Conservation (phyloP, 768 basidiomycete genomes). For the Xanthoconium stramineum region DNA sequence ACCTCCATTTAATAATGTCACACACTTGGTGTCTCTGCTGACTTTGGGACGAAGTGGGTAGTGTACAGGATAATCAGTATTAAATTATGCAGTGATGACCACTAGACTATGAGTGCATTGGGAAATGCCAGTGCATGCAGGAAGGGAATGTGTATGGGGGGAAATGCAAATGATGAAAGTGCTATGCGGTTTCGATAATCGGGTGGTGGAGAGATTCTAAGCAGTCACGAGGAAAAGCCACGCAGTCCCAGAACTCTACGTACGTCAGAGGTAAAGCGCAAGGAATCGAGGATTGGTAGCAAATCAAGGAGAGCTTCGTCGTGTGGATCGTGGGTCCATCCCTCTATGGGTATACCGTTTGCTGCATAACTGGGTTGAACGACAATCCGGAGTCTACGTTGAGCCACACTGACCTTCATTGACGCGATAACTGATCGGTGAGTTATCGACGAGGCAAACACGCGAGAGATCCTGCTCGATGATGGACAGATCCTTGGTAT, state of each 20-base stretch:
- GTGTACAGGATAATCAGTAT: conserved; percentile 38
- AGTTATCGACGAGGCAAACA: conserved; percentile 95
- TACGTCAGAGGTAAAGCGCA: conserved; percentile 95
- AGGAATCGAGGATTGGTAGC: conserved; percentile 90
- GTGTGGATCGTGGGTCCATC: conserved; percentile 96
- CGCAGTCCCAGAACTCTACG: conserved; percentile 83
- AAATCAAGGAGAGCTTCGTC: conserved; percentile 97
- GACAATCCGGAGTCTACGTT: background rate
- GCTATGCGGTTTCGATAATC: conserved; percentile 18
- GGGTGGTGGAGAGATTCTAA: conserved; percentile 6
- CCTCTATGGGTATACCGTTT: conserved; percentile 98
- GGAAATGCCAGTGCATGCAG: conserved; percentile 27
- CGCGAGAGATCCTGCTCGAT: conserved; percentile 89
- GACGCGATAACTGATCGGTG: conserved; percentile 85
- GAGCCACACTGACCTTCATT: conserved; percentile 71
- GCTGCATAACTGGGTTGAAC: conserved; percentile 44
- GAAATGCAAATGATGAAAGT: conserved; percentile 24
- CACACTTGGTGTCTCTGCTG: conserved; percentile 20
- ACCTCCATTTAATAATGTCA: conserved; percentile 28
- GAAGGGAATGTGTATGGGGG: conserved; percentile 21
- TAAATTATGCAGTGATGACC: conserved; percentile 34
- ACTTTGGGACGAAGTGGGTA: conserved; percentile 26
- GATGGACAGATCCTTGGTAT: conserved; percentile 88
- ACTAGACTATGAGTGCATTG: conserved; percentile 29
- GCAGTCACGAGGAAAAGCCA: conserved; percentile 41